Conservation (phyloP, 208 protist genomes). For the Leishmania tropica region DNA sequence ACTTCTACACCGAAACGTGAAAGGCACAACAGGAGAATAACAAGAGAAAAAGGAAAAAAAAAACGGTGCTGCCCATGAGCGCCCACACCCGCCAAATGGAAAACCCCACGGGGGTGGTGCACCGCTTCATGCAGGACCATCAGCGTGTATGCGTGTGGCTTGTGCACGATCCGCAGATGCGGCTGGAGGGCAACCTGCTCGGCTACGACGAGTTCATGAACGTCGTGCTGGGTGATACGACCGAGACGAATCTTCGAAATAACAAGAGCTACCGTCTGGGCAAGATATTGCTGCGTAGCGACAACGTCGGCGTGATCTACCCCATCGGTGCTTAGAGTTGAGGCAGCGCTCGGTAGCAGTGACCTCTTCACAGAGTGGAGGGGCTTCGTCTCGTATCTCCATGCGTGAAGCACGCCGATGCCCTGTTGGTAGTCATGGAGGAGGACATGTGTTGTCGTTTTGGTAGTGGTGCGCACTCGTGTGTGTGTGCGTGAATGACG, state of each 20-base stretch:
- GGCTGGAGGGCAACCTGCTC: constrained; percentile 81
- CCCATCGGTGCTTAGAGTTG: constrained; percentile 75
- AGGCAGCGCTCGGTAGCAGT: neutral
- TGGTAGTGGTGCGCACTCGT: neutral
- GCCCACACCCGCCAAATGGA: constrained; percentile 81
- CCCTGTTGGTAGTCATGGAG: neutral
- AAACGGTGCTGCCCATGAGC: constrained; percentile 24
- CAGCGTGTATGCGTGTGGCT: constrained; percentile 87
- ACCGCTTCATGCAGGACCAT: constrained; percentile 77
- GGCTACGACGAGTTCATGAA: constrained; percentile 97
- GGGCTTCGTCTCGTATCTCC: neutral
- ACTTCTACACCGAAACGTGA: neutral
- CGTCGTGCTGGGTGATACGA: constrained; percentile 87
- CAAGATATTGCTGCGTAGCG: constrained; percentile 92
- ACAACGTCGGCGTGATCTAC: constrained; percentile 92
- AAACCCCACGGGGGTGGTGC: constrained; percentile 70
- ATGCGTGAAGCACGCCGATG: neutral
- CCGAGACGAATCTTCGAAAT: constrained; percentile 86
- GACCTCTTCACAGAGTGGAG: no score
- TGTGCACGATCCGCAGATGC: constrained; percentile 77
- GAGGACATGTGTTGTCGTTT: neutral
- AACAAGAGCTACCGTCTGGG: constrained; percentile 62
- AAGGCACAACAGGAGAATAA: neutral
- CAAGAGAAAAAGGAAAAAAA: neutral
- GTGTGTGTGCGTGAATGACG: neutral